Evolutionary conservation across 805 yeast genomes (phyloP), one percentile per base, ranked within the genome.

Genomic region (Saccharomycopsis sp.): DNA sequence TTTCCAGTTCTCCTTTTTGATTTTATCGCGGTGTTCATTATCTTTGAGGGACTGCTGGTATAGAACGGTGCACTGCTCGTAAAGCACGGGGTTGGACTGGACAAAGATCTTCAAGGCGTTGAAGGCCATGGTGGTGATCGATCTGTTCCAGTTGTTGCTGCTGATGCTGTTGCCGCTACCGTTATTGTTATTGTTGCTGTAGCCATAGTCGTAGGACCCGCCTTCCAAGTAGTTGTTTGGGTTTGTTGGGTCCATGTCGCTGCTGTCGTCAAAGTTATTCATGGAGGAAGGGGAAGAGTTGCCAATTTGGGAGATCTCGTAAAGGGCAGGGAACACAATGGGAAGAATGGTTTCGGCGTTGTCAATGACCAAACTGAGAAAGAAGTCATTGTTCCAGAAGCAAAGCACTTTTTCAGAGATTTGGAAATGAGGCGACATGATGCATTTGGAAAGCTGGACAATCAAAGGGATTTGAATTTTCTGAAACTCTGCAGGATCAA

Each of bases 371-470:
- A 89, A 64, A 31, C 87, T 81, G 49, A 88, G 73, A 59, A 92
- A 88, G 63, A 85, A 88, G 56, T 92, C 97, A 60, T 89, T 89
- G 53, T 85, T 83, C 92, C 96, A 92, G 60, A 77, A 86, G 57
- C 88, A 82, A 45, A 92, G 71, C 2, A 92, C 96, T 52, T 94
- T 86, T 62, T 92, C 98, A 43, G 94, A 82, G 19, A 92, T 96
- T 68, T 92, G 98, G 68, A 92, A 94, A 64, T 92, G 97, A 20
- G 95, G 85, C 2, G 95, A 83, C 20, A 94, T 73, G 30, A 92
- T 88, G 63, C 97, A 89, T 61, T 83, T 86, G 38, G 95, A 82
- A 50, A 92, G 70, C 63, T 92, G 98, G 22, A 89, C 94, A 62
- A 88, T 88, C 36, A 92, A 65, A 3, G 97, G 97, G 2, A 87